Evolutionary conservation across 768 basidiomycete genomes (phyloP).

Genomic region (Boletus insuetus): DNA sequence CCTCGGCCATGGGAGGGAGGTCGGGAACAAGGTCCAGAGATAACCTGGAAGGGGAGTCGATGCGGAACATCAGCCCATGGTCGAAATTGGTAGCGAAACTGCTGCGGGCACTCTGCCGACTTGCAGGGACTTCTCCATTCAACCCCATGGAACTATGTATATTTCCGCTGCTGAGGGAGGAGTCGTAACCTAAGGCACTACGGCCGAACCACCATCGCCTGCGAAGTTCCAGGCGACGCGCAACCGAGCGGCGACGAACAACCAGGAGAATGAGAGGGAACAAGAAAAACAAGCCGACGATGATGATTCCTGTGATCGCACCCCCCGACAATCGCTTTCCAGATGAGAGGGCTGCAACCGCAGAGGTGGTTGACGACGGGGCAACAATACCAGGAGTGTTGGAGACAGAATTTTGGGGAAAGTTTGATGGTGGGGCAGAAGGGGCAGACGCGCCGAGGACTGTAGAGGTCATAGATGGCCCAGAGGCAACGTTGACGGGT

Average conservation of each 20-base stretch:
- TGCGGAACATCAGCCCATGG: conserved; percentile 32
- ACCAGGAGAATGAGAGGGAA: conserved; percentile 39
- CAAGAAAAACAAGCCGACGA: conserved; percentile 30
- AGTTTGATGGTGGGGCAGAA: neutral
- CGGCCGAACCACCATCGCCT: conserved; percentile 46
- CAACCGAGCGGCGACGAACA: conserved; percentile 45
- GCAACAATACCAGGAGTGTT: conserved; percentile 10
- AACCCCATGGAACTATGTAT: conserved; percentile 11
- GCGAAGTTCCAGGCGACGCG: conserved; percentile 42
- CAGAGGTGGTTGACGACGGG: conserved; percentile 11
- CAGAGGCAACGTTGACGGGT: neutral
- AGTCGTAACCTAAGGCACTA: conserved; percentile 2
- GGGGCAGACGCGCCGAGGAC: neutral
- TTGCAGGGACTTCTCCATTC: conserved; percentile 15
- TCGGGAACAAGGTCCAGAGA: conserved; percentile 30
- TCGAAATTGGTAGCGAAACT: conserved; percentile 67
- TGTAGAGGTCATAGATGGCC: neutral
- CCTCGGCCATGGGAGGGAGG: conserved; percentile 55
- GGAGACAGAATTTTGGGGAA: conserved; percentile 4
- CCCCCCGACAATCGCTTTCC: conserved; percentile 39
- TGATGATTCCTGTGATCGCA: conserved; percentile 46
- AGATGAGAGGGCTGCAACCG: conserved; percentile 7
- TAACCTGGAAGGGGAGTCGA: conserved; percentile 17
- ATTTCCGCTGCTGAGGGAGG: conserved; percentile 9
- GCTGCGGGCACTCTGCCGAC: conserved; percentile 43